Base-by-base conservation (phyloP, 2,329 filamentous ascomycete genomes). In the Cytospora schulzeri region DNA sequence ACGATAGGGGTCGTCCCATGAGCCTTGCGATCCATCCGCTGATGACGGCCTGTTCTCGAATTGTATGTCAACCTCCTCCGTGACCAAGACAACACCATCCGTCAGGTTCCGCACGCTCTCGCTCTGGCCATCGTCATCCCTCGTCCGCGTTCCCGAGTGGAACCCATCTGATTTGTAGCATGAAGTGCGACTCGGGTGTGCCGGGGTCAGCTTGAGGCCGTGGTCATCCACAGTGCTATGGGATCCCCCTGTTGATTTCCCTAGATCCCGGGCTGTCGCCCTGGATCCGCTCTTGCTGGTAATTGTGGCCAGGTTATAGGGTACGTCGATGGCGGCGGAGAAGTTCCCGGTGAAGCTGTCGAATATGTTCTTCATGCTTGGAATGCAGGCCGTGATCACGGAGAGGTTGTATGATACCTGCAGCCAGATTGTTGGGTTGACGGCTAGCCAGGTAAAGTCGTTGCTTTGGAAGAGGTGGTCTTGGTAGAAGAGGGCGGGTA, bases 301-400 rank as follows among this genome's bases (percentile, higher is more conserved):
- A 2, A 24, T n/a, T 8, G 7, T 54, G 11, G 26, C 22, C 19
- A 63, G 28, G 3, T 60, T 48, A 55, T 67, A 68, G 1, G 65
- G 63, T 17, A 57, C 63, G 28, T 66, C 51, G 2, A 66, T 58
- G 24, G 65, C 60, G 26, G 54, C 54, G 29, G 29, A 28, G 24
- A 45, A 63, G 38, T 35, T 31, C 31, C 67, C 58, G 11, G 52
- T 28, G 35, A 68, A 50, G 29, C 61, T 67, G 52, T 69, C 64
- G 41, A 69, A 56, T 26, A 68, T 52, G 38, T 63, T 52, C 63
- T 68, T 69, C n/a, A 67, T 62, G 57, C 67, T 67, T 12, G 68
- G 67, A 12, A 67, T 67, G 54, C 65, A 67, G n/a, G 68, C 68
- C 9, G 67, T 69, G 35, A 69, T 55, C 3, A 69, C 57, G 19